A percentile compares a stretch with the other conserved stretches of the same genome.
Evolutionary conservation across 2,329 filamentous ascomycete species (phyloP).

Genomic region (Paracorniculantispora psalliotae): DNA sequence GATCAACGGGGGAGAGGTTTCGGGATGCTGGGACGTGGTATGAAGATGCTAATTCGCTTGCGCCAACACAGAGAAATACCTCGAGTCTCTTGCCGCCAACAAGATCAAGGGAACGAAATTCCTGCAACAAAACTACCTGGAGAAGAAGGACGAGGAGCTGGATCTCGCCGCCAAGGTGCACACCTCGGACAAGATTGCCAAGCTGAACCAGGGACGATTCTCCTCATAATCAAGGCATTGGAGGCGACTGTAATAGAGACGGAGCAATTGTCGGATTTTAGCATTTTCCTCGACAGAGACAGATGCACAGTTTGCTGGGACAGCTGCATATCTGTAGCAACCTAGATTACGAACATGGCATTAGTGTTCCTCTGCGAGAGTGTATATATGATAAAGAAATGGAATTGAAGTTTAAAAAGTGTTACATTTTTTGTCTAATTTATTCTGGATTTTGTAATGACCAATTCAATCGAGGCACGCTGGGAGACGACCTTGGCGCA

Average conservation of each 20-base stretch:
- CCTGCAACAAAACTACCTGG: slow-evolving; percentile 70
- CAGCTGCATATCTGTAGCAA: neutral
- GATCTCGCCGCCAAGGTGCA: slow-evolving; percentile 35
- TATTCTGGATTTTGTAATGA: too few species aligned
- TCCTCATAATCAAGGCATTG: slow-evolving; percentile 22
- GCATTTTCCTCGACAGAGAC: slow-evolving; percentile 5
- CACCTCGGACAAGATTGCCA: slow-evolving; percentile 35
- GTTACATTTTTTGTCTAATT: neutral
- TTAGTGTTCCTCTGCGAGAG: slow-evolving; percentile 25
- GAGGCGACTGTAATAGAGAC: neutral
- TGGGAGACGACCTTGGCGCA: neutral
- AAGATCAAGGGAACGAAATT: slow-evolving; percentile 77
- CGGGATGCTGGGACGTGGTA: neutral
- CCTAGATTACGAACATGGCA: slow-evolving; percentile 16
- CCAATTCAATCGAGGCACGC: too few species aligned
- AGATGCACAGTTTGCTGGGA: neutral
- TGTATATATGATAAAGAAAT: slow-evolving; percentile 30
- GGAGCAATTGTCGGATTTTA: slow-evolving; percentile 3
- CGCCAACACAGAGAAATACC: slow-evolving; percentile 60
- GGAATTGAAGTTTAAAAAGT: slow-evolving; percentile 19
- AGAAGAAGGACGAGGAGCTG: slow-evolving; percentile 43
- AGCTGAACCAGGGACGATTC: slow-evolving; percentile 32
- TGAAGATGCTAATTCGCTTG: slow-evolving; percentile 11
- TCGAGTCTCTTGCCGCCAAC: slow-evolving; percentile 69
- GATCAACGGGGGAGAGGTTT: neutral